Conservation (phyloP, 257 asterid species). For the Datura wrightii region DNA sequence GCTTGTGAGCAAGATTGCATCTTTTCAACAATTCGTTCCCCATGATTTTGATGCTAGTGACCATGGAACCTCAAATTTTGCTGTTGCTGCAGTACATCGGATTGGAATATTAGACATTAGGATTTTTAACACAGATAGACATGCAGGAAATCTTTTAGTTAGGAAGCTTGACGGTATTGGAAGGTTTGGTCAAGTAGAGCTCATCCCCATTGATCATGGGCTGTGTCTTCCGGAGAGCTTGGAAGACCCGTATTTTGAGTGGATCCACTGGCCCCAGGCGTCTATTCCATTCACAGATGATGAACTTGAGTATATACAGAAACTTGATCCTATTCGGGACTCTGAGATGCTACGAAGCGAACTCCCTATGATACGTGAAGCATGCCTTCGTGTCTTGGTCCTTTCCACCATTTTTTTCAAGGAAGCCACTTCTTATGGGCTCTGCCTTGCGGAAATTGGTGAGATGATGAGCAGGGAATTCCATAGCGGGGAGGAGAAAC, state of each 20-base stretch:
- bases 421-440: slow-evolving; percentile 82
- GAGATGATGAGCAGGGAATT: slow-evolving; percentile 97
- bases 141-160: slow-evolving; percentile 93
- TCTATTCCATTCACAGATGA: slow-evolving; percentile 93
- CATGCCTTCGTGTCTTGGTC: slow-evolving; percentile 79
- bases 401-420: slow-evolving; percentile 85
- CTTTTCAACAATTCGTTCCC: slow-evolving; percentile 78
- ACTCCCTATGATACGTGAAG: slow-evolving; percentile 94
- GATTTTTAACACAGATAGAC: slow-evolving; percentile 95
- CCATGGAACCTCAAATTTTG: slow-evolving; percentile 92
- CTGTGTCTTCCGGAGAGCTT: slow-evolving; percentile 92
- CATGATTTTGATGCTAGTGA: slow-evolving; percentile 98
- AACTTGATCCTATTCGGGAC: slow-evolving; percentile 72
- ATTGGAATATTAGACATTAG: slow-evolving; percentile 96
- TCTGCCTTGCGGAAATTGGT: slow-evolving; percentile 94
- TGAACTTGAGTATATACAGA: slow-evolving; percentile 79
- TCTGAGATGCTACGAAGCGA: slow-evolving; percentile 80
- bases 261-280: slow-evolving; percentile 99
- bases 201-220: slow-evolving; percentile 94
- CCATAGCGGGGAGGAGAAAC: slow-evolving; percentile 87
- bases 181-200: slow-evolving; percentile 85
- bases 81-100: slow-evolving; percentile 90
- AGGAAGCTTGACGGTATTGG: slow-evolving; percentile 88
- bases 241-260: slow-evolving; percentile 97
- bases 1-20: slow-evolving; percentile 90